phyloP scores from a whole-genome alignment of 805 yeast genomes.

The Candida vartiovaarae region DNA sequence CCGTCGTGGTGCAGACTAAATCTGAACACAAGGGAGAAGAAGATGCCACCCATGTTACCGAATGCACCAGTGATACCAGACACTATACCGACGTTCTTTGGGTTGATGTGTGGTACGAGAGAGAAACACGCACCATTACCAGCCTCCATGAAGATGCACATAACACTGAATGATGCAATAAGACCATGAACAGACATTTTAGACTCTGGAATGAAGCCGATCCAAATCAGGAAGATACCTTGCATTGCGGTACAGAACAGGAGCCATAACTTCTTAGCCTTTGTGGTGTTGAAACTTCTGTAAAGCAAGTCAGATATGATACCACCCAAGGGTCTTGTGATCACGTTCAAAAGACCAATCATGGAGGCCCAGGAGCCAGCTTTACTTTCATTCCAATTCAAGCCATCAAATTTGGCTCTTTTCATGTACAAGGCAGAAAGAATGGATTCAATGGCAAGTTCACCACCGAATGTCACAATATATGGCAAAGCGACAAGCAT shows the following conservation, averaged over 20 bases:
- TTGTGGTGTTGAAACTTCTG: slow-evolving; percentile 22
- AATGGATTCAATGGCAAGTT: slow-evolving; percentile 24
- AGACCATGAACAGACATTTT: slow-evolving; percentile 23
- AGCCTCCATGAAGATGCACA: slow-evolving; percentile 31
- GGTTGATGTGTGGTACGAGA: slow-evolving; percentile 29
- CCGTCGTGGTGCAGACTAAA: slow-evolving; percentile 21
- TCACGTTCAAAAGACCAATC: slow-evolving; percentile 26
- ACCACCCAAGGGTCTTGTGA: slow-evolving; percentile 27
- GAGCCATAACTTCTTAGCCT: slow-evolving; percentile 29
- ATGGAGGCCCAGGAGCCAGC: slow-evolving; percentile 29
- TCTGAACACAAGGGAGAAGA: slow-evolving; percentile 30
- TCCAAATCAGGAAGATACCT: slow-evolving; percentile 30
- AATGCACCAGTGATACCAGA: slow-evolving; percentile 31
- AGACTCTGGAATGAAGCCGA: slow-evolving; percentile 24
- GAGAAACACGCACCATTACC: slow-evolving; percentile 33
- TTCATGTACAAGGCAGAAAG: slow-evolving; percentile 20
- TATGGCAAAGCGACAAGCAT: slow-evolving; percentile 24
- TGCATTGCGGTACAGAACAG: slow-evolving; percentile 23
- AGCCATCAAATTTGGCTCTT: slow-evolving; percentile 8
- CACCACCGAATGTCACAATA: slow-evolving; percentile 25
- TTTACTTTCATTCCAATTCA: slow-evolving; percentile 16
- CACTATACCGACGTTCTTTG: slow-evolving; percentile 30
- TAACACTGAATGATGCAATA: slow-evolving; percentile 25
- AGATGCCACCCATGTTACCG: slow-evolving; percentile 31
- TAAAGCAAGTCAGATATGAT: slow-evolving; percentile 25